Evolutionary conservation across 208 protist genomes (phyloP).

Genomic region (Phytomonas serpens): DNA sequence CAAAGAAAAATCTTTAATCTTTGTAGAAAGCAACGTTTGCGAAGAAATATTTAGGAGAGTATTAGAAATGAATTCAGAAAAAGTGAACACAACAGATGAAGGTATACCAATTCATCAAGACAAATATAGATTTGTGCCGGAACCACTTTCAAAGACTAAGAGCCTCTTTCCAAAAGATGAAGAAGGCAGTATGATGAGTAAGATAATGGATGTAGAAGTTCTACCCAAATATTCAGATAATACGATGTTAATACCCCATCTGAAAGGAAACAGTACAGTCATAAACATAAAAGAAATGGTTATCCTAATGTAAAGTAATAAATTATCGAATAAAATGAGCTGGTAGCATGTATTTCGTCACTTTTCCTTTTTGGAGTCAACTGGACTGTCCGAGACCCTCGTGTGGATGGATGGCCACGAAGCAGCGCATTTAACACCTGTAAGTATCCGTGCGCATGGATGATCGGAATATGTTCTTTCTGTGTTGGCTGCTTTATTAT

Average conservation of each 20-base stretch:
- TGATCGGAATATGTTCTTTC: background rate
- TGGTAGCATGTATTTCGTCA: background rate
- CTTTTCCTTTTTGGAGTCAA: background rate
- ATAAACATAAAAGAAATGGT: background rate
- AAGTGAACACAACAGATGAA: no score
- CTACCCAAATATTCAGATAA: background rate
- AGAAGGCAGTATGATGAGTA: background rate
- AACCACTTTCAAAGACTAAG: background rate
- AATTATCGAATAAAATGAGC: background rate
- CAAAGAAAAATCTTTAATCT: background rate
- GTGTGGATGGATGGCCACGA: background rate
- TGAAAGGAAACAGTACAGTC: background rate
- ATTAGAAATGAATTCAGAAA: background rate
- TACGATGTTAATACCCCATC: background rate
- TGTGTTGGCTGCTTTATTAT: background rate
- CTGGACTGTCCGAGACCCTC: background rate
- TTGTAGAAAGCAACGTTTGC: background rate
- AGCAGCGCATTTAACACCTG: background rate
- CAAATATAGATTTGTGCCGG: background rate
- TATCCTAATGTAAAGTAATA: background rate
- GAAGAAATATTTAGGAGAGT: background rate
- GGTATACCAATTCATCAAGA: no score
- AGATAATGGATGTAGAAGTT: background rate
- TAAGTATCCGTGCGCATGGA: background rate
- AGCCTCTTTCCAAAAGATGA: background rate